A percentile compares a stretch with the other conserved stretches of the same genome.
Conservation (phyloP, 2,329 filamentous ascomycete genomes). For the Blastomyces gilchristii region DNA sequence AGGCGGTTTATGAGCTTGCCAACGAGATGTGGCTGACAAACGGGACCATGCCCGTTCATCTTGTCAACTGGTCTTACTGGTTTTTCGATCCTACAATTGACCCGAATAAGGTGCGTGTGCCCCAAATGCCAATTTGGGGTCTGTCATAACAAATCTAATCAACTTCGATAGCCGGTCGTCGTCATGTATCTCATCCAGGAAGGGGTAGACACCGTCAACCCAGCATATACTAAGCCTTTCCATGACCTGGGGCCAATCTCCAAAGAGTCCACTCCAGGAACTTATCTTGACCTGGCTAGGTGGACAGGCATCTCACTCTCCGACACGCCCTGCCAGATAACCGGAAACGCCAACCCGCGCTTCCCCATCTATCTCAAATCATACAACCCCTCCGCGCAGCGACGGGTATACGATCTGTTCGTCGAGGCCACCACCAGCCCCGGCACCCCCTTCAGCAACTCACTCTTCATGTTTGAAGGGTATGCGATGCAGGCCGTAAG, state of each 20-base stretch:
- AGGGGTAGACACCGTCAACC: conserved; percentile 32
- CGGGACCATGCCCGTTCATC: conserved; percentile 35
- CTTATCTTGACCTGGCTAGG: conserved; percentile 37
- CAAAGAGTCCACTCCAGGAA: conserved; percentile 27
- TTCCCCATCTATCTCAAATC: conserved; percentile 38
- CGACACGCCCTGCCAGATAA: conserved; percentile 36
- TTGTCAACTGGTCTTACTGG: conserved; percentile 40
- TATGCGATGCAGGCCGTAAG: conserved; percentile 42
- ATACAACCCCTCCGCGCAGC: conserved; percentile 32
- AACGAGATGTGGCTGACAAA: conserved; percentile 39
- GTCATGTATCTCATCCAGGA: conserved; percentile 26
- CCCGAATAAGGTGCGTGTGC: conserved; percentile 18
- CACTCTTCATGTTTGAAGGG: conserved; percentile 48
- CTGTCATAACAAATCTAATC: background rate
- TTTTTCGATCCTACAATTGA: conserved; percentile 23
- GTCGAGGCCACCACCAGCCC: conserved; percentile 22
- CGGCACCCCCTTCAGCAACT: conserved; percentile 27
- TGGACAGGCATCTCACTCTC: conserved; percentile 36
- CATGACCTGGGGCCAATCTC: conserved; percentile 33
- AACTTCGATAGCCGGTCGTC: conserved; percentile 20
- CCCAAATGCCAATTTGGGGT: background rate
- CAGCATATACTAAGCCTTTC: conserved; percentile 37
- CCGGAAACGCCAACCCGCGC: conserved; percentile 31
- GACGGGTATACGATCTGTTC: conserved; percentile 31
- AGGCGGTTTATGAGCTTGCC: conserved; percentile 38